A percentile compares a stretch with the other conserved stretches of the same genome.
These are phyloP conservation scores for Aspergillus sp. DNA, from an alignment of 2,329 filamentous ascomycete species.

Conservation along the genomic window DNA sequence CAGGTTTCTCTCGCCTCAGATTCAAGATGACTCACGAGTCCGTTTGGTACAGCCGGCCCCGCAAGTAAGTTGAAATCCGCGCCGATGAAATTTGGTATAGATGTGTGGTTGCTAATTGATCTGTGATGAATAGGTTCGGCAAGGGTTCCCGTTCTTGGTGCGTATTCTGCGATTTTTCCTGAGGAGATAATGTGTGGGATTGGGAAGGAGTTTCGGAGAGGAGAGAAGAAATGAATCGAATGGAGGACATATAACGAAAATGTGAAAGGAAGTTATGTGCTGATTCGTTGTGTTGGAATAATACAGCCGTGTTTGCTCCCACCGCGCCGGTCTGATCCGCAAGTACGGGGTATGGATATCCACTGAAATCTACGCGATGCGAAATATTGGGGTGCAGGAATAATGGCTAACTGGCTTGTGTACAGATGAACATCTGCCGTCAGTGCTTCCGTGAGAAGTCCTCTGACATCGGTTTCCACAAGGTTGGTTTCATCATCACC, in stretches of 20 bases:
- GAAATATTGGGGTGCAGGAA: background rate
- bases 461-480: slow-evolving; percentile 68
- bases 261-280: slow-evolving; percentile 23
- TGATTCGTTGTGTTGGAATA: slow-evolving; percentile 19
- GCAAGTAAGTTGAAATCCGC: slow-evolving; percentile 62
- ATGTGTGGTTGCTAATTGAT: slow-evolving; percentile 20
- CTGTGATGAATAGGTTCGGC: slow-evolving; percentile 56
- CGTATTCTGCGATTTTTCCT: slow-evolving; percentile 42
- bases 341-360: slow-evolving; percentile 74
- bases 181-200: slow-evolving; percentile 3
- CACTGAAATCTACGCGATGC: background rate
- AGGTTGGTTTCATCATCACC: slow-evolving; percentile 52
- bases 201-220: no score
- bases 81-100: slow-evolving; percentile 10
- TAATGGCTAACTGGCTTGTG: slow-evolving; percentile 18
- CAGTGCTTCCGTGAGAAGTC: slow-evolving; percentile 70
- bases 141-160: slow-evolving; percentile 95
- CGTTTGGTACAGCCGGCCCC: slow-evolving; percentile 98
- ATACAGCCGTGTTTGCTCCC: slow-evolving; percentile 77
- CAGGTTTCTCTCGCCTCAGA: slow-evolving; percentile 32
- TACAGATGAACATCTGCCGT: slow-evolving; percentile 61
- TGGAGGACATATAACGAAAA: slow-evolving; percentile 10
- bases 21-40: slow-evolving; percentile 85
- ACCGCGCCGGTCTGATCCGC: slow-evolving; percentile 98
- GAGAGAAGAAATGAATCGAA: background rate